Conservation (phyloP, 441 rosid species). For the Gossypium davidsonii region DNA sequence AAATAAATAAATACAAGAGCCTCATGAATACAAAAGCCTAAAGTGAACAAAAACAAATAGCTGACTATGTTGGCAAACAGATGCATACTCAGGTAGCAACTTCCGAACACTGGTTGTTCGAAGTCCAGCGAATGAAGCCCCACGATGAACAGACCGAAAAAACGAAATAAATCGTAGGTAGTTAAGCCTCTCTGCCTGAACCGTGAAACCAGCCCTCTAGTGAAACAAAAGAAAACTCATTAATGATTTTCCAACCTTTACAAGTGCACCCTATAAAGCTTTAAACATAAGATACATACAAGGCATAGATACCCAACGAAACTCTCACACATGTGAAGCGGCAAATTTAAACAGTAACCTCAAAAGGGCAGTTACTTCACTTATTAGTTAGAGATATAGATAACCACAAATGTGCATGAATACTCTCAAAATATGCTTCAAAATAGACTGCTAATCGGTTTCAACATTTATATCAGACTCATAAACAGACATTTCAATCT, state of each 20-base stretch:
- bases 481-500: neutral
- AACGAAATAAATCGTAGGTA: slow-evolving; percentile 85
- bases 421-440: neutral
- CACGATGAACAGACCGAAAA: slow-evolving; percentile 94
- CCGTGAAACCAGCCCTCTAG: slow-evolving; percentile 92
- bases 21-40: neutral
- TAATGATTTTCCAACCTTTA: slow-evolving; percentile 4
- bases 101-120: slow-evolving; percentile 96
- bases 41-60: slow-evolving; percentile 12
- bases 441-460: neutral
- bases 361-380: neutral
- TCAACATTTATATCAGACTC: neutral
- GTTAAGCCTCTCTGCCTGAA: slow-evolving; percentile 97
- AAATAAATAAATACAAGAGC: neutral
- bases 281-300: neutral
- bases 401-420: neutral
- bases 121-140: slow-evolving; percentile 93
- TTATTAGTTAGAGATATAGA: neutral
- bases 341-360: neutral
- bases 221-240: slow-evolving; percentile 19
- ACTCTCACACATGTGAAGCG: neutral
- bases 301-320: neutral
- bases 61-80: slow-evolving; percentile 9
- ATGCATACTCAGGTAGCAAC: slow-evolving; percentile 87
- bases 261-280: neutral